phyloP scores from a whole-genome alignment of 331 rosid species.

The Quercus tomentella region DNA sequence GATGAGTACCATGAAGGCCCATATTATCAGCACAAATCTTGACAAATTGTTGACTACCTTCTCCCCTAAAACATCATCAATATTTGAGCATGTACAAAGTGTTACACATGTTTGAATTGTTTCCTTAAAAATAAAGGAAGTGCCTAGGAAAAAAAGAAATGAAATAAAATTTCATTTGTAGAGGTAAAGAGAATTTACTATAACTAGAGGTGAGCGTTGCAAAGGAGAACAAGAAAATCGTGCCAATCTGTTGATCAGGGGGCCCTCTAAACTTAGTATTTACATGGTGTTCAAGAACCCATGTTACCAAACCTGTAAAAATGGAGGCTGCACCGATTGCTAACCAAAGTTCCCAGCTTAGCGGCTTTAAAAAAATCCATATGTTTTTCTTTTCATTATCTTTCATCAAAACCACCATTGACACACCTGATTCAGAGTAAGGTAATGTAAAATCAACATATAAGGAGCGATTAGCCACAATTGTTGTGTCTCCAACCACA shows the following conservation, averaged over 20 bases:
- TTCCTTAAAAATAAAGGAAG: no score
- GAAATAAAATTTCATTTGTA: not conserved
- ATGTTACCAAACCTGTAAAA: conserved; percentile 19
- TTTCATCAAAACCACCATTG: conserved; percentile 15
- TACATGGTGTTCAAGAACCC: conserved; percentile 26
- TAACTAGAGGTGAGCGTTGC: conserved; percentile 27
- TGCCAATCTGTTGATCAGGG: conserved; percentile 11
- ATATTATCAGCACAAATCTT: conserved; percentile 19
- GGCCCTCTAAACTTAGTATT: conserved; percentile 23
- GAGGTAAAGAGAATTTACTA: not conserved
- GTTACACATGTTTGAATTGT: no score
- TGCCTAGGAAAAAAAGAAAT: no score
- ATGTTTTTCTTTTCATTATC: conserved; percentile 12
- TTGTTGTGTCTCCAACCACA: conserved; percentile 27
- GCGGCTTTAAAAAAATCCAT: conserved; percentile 33
- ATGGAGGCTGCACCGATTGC: conserved; percentile 17
- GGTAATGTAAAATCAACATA: conserved; percentile 38
- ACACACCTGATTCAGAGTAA: conserved; percentile 29
- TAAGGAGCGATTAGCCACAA: conserved; percentile 11
- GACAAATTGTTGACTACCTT: conserved; percentile 17
- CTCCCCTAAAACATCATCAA: conserved; percentile 13
- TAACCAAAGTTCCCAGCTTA: conserved; percentile 35
- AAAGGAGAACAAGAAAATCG: conserved; percentile 28
- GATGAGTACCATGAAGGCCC: conserved; percentile 34
- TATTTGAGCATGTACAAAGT: not conserved